Evolutionary conservation across 116 monocot genomes (phyloP), one percentile per base, ranked within the genome.

Genomic region (Trichopus zeylanicus): DNA sequence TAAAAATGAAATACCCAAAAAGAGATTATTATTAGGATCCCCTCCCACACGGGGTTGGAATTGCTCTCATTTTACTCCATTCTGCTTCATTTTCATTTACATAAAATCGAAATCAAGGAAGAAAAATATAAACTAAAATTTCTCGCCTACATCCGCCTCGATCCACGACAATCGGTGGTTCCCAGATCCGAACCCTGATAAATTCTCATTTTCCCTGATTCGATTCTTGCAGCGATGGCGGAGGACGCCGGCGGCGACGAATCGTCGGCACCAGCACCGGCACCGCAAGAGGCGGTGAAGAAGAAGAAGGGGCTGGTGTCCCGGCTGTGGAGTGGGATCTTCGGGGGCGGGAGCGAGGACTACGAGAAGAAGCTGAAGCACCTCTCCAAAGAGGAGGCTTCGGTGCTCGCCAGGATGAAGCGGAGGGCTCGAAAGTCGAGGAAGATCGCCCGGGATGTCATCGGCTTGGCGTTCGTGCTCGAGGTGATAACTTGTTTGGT

Each of bases 301-400:
- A 51, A 27, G 59, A 18, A 23, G 46, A 32, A 67, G 48, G 83
- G 88, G 30, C 3, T 83, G 22, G 42, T 93, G 6, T 70, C 64
- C 37, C 55, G 88, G 61, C 67, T 85, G 16, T 93, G 93, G 93
- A 65, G 69, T 16, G 74, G 77, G 71, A 60, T 88, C 15, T 82
- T 93, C 26, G 72, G 88, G n/a, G 54, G 70, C 71, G 71, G 79
- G 25, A 71, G 68, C 11, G 88, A 93, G 65, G 88, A 88, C 46
- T 88, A 59, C 35, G 81, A 81, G 86, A 81, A 81, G 71, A 52
- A 32, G 66, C 51, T 86, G 61, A 52, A 77, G 71, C 1, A 71
- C 58, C 68, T 86, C 48, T 78, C 81, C 56, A 81, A 66, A 59
- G 77, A 86, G 72, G 86, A 86, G 81, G 73, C 70, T 2, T 22